Evolutionary conservation across 2,329 filamentous ascomycete genomes (phyloP).

Genomic region (Cladosporium sp.): DNA sequence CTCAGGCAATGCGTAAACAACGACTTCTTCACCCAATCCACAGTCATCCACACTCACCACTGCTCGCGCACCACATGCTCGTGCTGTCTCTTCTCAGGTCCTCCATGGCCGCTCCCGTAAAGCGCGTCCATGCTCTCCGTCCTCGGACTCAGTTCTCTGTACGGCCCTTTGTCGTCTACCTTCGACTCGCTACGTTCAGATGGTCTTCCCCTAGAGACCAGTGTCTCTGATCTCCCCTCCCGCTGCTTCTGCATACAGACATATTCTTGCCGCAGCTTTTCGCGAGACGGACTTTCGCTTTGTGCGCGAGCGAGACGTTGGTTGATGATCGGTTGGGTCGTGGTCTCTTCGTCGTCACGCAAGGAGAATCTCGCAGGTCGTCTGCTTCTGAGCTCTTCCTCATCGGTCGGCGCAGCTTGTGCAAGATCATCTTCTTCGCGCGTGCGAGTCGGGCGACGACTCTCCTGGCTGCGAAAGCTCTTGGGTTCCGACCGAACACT

Average conservation of each 20-base stretch:
- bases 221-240: background rate
- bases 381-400: slow-evolving; percentile 1
- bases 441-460: background rate
- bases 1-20: background rate
- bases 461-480: background rate
- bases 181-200: background rate
- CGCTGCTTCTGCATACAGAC: background rate
- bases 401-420: background rate
- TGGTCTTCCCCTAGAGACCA: background rate
- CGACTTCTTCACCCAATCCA: background rate
- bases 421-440: background rate
- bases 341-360: slow-evolving; percentile 13
- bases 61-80: slow-evolving; percentile 2
- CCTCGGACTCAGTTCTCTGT: slow-evolving; percentile 14
- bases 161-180: slow-evolving; percentile 20
- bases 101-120: slow-evolving; percentile 12
- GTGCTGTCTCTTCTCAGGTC: background rate
- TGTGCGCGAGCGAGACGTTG: slow-evolving; percentile 17
- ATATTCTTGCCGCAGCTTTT: slow-evolving; percentile 13
- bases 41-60: background rate
- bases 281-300: slow-evolving; percentile 30
- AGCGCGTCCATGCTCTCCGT: slow-evolving; percentile 15
- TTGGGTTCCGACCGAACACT: background rate
- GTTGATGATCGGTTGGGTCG: slow-evolving; percentile 8
- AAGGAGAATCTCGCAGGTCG: background rate